Conservation (phyloP, 164 flowering plant species). For the Platanus orientalis region DNA sequence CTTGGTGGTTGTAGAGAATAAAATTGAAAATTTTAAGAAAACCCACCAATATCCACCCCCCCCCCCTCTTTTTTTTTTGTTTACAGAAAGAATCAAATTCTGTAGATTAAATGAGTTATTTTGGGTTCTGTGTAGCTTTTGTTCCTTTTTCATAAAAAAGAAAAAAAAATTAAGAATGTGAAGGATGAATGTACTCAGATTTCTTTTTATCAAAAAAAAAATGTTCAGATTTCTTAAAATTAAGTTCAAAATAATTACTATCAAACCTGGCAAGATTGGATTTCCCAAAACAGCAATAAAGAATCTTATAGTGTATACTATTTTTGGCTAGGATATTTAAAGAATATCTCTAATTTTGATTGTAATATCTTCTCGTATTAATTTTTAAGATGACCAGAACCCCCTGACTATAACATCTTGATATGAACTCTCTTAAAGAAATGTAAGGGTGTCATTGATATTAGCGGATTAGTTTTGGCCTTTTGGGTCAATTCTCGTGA, state of each 20-base stretch:
- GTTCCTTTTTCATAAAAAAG: not conserved
- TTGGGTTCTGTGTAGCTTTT: not conserved
- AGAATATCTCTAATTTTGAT: too few relatives aligned
- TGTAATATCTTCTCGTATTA: too few relatives aligned
- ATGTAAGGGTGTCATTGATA: not conserved
- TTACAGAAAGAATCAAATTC: not conserved
- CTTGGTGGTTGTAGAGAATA: constrained; percentile 1
- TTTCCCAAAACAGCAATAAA: too few relatives aligned
- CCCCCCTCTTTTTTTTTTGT: too few relatives aligned
- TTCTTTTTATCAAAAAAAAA: too few relatives aligned
- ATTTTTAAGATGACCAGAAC: not conserved
- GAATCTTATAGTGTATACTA: too few relatives aligned
- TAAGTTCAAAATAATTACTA: too few relatives aligned
- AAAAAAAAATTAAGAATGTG: not conserved
- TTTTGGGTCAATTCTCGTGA: too few relatives aligned
- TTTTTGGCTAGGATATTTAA: too few relatives aligned
- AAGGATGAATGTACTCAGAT: too few relatives aligned
- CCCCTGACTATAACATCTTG: not conserved
- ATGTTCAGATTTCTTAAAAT: too few relatives aligned
- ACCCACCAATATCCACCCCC: not conserved
- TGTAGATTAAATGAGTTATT: not conserved
- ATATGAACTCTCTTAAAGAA: not conserved
- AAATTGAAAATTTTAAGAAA: not conserved
- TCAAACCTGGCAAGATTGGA: too few relatives aligned
- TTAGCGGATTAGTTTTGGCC: not conserved